Percentiles rank a stretch among this genome's conserved stretches.
Conservation (phyloP, 257 asterid genomes). For the Nicotiana knightiana region DNA sequence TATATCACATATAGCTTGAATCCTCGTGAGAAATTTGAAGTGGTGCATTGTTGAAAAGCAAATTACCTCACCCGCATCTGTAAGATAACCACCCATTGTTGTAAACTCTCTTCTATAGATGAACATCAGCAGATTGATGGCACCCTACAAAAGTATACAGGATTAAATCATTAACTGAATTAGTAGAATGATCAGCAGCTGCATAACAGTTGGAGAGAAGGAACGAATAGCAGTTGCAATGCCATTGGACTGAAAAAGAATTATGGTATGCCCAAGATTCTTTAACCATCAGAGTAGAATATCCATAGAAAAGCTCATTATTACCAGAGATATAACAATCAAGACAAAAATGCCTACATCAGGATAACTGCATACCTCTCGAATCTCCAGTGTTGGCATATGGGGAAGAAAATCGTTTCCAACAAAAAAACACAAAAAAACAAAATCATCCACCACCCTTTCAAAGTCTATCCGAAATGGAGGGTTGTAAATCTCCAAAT, state of each 20-base stretch:
- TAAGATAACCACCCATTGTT: slow-evolving; percentile 96
- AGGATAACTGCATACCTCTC: slow-evolving; percentile 61
- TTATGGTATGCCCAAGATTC: not conserved
- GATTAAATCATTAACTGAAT: not conserved
- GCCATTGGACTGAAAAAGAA: not conserved
- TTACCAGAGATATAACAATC: not conserved
- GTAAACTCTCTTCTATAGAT: slow-evolving; percentile 83
- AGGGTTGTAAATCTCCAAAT: slow-evolving; percentile 63
- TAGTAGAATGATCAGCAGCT: not conserved
- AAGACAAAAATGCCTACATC: not conserved
- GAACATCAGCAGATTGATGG: slow-evolving; percentile 81
- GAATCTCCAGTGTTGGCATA: slow-evolving; percentile 93
- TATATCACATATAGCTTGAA: not conserved
- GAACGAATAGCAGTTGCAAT: not conserved
- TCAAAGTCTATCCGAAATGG: slow-evolving; percentile 79
- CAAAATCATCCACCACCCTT: slow-evolving; percentile 94
- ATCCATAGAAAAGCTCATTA: slow-evolving; percentile 2
- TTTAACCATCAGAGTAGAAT: not conserved
- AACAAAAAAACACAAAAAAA: slow-evolving; percentile 85
- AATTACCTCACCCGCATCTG: slow-evolving; percentile 98
- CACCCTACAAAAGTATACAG: slow-evolving; percentile 58
- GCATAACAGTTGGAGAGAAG: not conserved
- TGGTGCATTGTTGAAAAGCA: slow-evolving; percentile 15
- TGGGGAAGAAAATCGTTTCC: slow-evolving; percentile 99
- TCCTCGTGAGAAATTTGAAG: not conserved